Base-by-base conservation (phyloP, 768 basidiomycete species). In the Leucocoprinus sp. region DNA sequence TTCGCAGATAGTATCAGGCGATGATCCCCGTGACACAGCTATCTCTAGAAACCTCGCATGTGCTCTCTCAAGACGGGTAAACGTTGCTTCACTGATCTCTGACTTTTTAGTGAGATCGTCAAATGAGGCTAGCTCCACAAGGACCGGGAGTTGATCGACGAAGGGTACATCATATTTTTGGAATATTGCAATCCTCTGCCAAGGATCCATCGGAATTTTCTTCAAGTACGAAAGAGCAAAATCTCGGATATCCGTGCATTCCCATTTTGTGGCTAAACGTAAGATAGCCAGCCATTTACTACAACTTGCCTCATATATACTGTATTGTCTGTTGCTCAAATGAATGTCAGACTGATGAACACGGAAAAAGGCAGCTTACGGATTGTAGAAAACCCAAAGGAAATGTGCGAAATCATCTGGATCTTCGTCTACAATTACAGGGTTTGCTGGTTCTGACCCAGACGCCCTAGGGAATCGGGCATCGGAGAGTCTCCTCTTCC, bases 361-460 rank as follows among this genome's bases (percentile, higher is more conserved):
- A 8, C 6, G 11, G n/a, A 3, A 31, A 18, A 4, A 23, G 14
- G 11, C 52, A 22, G 65, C 69, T 51, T 49, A 76, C 74, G 68
- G 67, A 37, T 78, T 76, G 40, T 80, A 80, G 51, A 76, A 77
- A 0, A 78, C 67, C 70, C 75, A 45, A 4, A 45, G 11, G 15
- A 45, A 45, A 3, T n/a, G 12, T 5, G 36, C 37, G 3, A 45
- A 28, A n/a, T 45, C 37, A 3, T 38, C 27, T 8, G 44, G 36
- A 29, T 45, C 27, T 14, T 45, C 44, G 19, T 38, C 44, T 19
- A 45, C 5, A 21, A 28, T 17, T 7, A 38, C 19, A n/a, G 44
- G 36, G 7, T 6, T 19, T 0, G 17, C 8, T 11, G 21, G 27
- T n/a, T 37, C 19, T 4, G 27, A 38, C 2, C 44, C 44, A 15